Base-by-base conservation (phyloP, 2,329 filamentous ascomycete genomes). In the Aureobasidium sp. region DNA sequence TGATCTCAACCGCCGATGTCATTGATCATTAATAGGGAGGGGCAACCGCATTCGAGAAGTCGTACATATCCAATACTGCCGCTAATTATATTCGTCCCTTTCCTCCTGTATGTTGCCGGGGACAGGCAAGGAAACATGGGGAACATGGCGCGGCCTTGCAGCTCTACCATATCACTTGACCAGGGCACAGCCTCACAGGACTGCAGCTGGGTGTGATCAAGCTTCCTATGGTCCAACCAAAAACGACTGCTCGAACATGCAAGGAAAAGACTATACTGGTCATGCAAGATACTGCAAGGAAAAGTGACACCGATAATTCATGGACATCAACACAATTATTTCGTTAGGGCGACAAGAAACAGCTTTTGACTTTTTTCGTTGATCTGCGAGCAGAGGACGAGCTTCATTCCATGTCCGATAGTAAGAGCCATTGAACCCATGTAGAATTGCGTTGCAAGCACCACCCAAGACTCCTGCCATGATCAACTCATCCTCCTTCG, bases 331-430 rank as follows among this genome's bases (percentile, higher is more conserved):
- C 29, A 57, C 53, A 45, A 42, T 54, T 37, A 57, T 35, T 57
- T 57, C 53, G 53, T 57, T 44, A 57, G 27, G 39, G 22, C 40
- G 27, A 60, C 57, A 50, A 60, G 57, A 60, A 49, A 60, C 24
- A 50, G 57, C 57, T 60, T 60, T 60, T 60, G 44, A 33, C 27
- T 60, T 48, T 59, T 60, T 60, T 60, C 33, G 57, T 60, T 60
- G 45, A 33, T 49, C 42, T 58, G 54, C 54, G 35, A 50, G 24
- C 54, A 61, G 50, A 56, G 60, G 50, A 61, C 60, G 50, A 61
- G 49, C 50, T 61, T 61, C 60, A 61, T 61, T 56, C 31, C 49
- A 61, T 61, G 60, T 54, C 60, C 60, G 60, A 61, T 61, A 61
- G 60, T 61, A 61, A 61, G 60, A 61, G 60, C 60, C 60, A 47